phyloP scores from a whole-genome alignment of 208 protist species.

The Phytomonas sp. region DNA sequence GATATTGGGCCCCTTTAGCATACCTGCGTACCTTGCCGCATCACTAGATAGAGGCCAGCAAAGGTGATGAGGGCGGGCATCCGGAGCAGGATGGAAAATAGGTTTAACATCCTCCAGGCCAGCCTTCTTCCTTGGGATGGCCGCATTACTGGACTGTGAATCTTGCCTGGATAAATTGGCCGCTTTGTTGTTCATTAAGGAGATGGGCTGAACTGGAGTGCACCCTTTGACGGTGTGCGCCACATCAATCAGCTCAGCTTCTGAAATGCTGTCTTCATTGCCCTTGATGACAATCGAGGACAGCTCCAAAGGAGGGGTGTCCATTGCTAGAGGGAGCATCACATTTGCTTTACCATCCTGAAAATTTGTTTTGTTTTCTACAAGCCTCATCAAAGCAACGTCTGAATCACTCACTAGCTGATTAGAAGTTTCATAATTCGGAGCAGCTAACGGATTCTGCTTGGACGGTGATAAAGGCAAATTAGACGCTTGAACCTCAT shows the following conservation, averaged over 20 bases:
- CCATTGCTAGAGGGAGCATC: background rate
- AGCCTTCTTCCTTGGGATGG: background rate
- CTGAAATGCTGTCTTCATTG: background rate
- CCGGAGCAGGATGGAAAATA: background rate
- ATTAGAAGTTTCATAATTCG: background rate
- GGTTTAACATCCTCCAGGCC: background rate
- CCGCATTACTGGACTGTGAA: background rate
- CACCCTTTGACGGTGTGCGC: background rate
- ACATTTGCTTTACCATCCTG: background rate
- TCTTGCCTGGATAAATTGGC: background rate
- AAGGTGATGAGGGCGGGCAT: conserved; percentile 12
- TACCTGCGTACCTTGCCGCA: conserved; percentile 21
- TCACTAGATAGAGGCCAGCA: conserved; percentile 12
- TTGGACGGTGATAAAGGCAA: background rate
- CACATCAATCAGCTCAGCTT: conserved; percentile 5
- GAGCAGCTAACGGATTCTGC: background rate
- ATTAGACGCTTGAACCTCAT: background rate
- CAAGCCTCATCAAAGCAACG: background rate
- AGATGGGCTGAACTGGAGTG: background rate
- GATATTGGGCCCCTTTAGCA: conserved; percentile 20
- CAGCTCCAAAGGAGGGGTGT: background rate
- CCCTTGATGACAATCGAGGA: background rate
- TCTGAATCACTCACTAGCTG: background rate
- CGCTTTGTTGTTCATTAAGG: background rate
- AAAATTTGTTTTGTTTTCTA: background rate